Evolutionary conservation across 1,284 basidiomycete species (phyloP).

Genomic region (Irpex sp.): DNA sequence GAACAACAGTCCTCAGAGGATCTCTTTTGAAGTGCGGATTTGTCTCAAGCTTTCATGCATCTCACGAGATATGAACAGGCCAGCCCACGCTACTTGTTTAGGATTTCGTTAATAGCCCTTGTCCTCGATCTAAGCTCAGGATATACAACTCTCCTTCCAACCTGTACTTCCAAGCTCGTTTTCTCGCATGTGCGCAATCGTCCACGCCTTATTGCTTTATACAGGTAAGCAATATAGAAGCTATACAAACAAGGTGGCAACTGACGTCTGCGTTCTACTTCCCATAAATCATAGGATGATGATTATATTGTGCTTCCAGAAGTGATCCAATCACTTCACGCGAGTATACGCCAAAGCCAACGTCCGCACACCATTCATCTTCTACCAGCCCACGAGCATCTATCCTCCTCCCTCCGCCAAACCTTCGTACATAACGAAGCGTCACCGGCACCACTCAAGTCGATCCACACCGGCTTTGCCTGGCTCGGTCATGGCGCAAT

Average conservation of each 20-base stretch:
- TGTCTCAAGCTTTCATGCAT: too few species aligned
- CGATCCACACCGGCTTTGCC: constrained; percentile 53
- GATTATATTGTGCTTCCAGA: constrained; percentile 61
- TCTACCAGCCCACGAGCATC: constrained; percentile 57
- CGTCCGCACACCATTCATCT: constrained; percentile 42
- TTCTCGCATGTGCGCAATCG: constrained; percentile 51
- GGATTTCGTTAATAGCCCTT: constrained; percentile 38
- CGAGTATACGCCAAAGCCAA: constrained; percentile 29
- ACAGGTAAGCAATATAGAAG: constrained; percentile 37
- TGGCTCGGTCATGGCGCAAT: constrained; percentile 68
- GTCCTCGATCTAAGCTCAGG: constrained; percentile 40
- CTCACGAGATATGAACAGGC: too few species aligned
- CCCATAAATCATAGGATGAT: constrained; percentile 47
- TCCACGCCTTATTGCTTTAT: constrained; percentile 57
- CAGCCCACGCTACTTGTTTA: neutral
- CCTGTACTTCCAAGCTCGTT: constrained; percentile 63
- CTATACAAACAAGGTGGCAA: neutral
- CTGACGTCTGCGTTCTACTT: neutral
- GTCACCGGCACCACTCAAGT: neutral
- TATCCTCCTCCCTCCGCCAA: constrained; percentile 38
- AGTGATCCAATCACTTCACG: constrained; percentile 47
- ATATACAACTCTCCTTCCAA: constrained; percentile 60
- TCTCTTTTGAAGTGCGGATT: constrained; percentile 40
- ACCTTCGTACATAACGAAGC: constrained; percentile 18
- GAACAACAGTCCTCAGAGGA: constrained; percentile 54